Evolutionary conservation across 2,329 filamentous ascomycete species (phyloP), one percentile per base, ranked within the genome.

Genomic region (Hypoxylon sp.): DNA sequence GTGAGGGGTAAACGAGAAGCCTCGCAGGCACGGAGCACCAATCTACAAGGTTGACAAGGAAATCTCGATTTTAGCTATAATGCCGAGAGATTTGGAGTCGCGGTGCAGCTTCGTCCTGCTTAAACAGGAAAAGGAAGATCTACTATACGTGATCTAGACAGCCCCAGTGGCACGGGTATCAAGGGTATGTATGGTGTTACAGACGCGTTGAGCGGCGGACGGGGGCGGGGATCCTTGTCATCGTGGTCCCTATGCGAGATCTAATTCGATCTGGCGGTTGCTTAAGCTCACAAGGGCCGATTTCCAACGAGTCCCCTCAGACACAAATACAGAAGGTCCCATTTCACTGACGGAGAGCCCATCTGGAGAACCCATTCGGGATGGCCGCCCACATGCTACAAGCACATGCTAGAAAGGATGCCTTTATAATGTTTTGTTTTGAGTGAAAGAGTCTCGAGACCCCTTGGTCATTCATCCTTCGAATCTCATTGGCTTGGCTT

Each of bases 291-390:
- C 59, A 64, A 69, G 68, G 66, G 6, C 59, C 60, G 62, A 69
- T 56, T 66, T 53, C 54, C 31, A 54, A 60, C 55, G 46, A 37
- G 46, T 54, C 49, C 53, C 60, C 66, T 66, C 63, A 64, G 66
- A 57, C 60, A 64, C 63, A 57, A 55, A 66, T 69, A 27, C 1
- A 71, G 66, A 64, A 71, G 69, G 66, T 71, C 56, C 42, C 69
- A 66, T 61, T 55, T n/a, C 44, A 20, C n/a, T 5, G n/a, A 6
- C 35, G 35, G 35, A n/a, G 35, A 37, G n/a, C 31, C 53, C 17
- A 44, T 44, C 20, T 17, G 40, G 40, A 22, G 40, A 44, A 44
- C 33, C 54, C 20, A 48, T 51, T 61, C 65, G 64, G 66, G n/a
- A 30, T 44, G 50, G 14, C 61, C 63, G 63, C 54, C 66, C 69